Percentiles rank a stretch among this genome's conserved stretches.
Evolutionary conservation across 2,329 filamentous ascomycete species (phyloP).

Genomic region (Didymella keratinophila): DNA sequence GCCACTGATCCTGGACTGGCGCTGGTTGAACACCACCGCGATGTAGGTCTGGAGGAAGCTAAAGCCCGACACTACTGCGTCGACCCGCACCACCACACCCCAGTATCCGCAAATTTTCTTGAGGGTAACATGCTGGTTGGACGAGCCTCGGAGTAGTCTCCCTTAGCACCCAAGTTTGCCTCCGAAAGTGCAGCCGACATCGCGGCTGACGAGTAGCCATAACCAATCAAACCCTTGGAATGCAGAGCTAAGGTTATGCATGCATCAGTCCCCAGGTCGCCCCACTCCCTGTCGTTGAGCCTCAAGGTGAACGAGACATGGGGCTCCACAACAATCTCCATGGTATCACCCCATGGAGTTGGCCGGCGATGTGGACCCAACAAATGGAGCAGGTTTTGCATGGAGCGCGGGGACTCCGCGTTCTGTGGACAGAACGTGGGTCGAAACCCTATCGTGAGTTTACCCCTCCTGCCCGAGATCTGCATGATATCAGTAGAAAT

Average conservation of each 20-base stretch:
- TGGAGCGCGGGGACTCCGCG: conserved; percentile 19
- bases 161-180: conserved; percentile 17
- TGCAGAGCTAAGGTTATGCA: conserved; percentile 5
- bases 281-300: conserved; percentile 38
- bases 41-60: conserved; percentile 23
- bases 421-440: conserved; percentile 7
- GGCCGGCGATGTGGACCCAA: conserved; percentile 20
- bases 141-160: conserved; percentile 9
- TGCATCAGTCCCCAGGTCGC: conserved; percentile 17
- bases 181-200: conserved; percentile 33
- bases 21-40: conserved; percentile 25
- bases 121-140: conserved; percentile 22
- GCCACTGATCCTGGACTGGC: conserved; percentile 28
- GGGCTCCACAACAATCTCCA: conserved; percentile 35
- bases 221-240: conserved; percentile 26
- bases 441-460: not conserved
- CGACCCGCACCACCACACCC: conserved; percentile 25
- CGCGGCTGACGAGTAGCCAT: conserved; percentile 1
- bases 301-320: conserved; percentile 31
- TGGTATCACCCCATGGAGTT: conserved; percentile 36
- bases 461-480: conserved; percentile 13
- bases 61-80: conserved; percentile 25
- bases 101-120: conserved; percentile 30
- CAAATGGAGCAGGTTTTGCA: conserved; percentile 13
- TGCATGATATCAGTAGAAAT: conserved; percentile 4